These are phyloP conservation scores for Psilocybe sp. DNA, from an alignment of 768 basidiomycete species.

Conservation along the genomic window DNA sequence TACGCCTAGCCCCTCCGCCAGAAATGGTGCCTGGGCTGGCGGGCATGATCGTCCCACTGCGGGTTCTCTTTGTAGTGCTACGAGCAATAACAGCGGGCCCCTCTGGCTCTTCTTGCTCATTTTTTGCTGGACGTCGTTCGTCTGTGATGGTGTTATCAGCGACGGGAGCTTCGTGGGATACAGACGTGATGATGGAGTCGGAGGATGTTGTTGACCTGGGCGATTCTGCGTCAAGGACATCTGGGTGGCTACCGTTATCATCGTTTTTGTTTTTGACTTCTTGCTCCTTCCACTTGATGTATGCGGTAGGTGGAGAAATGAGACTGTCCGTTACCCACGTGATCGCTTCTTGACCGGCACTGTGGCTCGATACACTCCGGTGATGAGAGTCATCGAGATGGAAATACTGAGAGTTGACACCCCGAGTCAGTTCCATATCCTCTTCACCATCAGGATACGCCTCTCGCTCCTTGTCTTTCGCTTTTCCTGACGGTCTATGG, in stretches of 20 bases:
- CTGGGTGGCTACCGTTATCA: not conserved
- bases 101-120: no score
- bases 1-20: slow-evolving; percentile 19
- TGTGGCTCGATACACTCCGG: no score
- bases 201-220: no score
- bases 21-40: slow-evolving; percentile 1
- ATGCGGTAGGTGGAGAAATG: slow-evolving; percentile 38
- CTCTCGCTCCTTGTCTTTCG: slow-evolving; percentile 5
- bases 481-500: not conserved
- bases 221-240: not conserved
- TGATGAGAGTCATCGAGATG: not conserved
- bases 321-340: slow-evolving; percentile 42
- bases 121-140: not conserved
- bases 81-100: not conserved
- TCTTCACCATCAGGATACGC: slow-evolving; percentile 17
- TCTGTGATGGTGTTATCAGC: no score
- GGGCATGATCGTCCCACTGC: slow-evolving; percentile 49
- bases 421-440: slow-evolving; percentile 17
- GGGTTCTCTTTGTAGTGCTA: slow-evolving; percentile 23
- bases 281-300: slow-evolving; percentile 14
- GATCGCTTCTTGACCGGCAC: slow-evolving; percentile 10
- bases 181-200: no score
- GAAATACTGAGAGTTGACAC: not conserved
- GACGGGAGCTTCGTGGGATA: no score
- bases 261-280: not conserved